Evolutionary conservation across 345 rosid species (phyloP).

Genomic region (Gossypium rotundifolium): DNA sequence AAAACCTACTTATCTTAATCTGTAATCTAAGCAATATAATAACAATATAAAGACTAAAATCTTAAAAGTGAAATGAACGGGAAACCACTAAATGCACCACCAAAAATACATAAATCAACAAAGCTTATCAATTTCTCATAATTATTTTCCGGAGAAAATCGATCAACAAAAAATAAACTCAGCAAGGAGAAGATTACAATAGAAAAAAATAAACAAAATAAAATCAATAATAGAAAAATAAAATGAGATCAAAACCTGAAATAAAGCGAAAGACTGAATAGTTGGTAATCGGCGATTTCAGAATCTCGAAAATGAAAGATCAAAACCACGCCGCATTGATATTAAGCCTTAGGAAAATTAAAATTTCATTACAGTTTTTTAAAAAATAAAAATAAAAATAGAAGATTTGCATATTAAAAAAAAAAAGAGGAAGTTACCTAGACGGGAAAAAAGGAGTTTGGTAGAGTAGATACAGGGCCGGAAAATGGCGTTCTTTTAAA

Average conservation of each 20-base stretch:
- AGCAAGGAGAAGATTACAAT: neutral
- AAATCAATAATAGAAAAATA: neutral
- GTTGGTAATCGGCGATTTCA: neutral
- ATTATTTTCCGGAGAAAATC: too few relatives aligned
- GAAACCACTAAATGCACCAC: neutral
- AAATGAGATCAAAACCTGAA: too few relatives aligned
- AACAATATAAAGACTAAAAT: neutral
- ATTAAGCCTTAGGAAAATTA: neutral
- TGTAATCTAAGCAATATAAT: neutral
- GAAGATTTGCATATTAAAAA: neutral
- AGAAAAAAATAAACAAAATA: neutral
- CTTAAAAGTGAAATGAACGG: neutral
- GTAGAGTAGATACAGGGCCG: neutral
- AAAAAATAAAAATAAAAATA: neutral
- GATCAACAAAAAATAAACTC: neutral
- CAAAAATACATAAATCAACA: neutral
- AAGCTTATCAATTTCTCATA: neutral
- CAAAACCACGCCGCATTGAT: neutral
- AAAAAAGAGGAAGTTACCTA: neutral
- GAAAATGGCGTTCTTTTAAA: neutral
- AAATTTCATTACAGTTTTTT: neutral
- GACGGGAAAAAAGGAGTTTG: neutral
- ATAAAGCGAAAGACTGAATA: too few relatives aligned
- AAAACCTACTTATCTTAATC: neutral
- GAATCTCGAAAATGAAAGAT: neutral